Evolutionary conservation across 2,329 filamentous ascomycete genomes (phyloP).

Genomic region (Microcera coccophila): DNA sequence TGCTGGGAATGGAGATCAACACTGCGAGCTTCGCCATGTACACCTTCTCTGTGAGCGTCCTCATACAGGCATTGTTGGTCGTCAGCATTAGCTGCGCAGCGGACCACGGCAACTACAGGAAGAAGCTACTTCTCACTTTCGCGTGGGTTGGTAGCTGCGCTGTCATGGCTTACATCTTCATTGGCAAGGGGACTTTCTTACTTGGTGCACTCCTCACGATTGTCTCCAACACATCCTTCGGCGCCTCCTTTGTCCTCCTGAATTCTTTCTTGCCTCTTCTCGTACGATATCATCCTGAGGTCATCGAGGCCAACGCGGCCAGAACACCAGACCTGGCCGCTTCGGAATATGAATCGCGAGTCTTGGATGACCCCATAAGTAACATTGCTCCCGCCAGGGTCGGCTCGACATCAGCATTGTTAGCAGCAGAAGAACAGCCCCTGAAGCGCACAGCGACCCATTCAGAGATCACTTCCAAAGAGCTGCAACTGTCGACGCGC

Average conservation of each 20-base stretch:
- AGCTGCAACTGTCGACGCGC: constrained; percentile 78
- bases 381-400: constrained; percentile 28
- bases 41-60: constrained; percentile 88
- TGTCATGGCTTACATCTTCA: constrained; percentile 84
- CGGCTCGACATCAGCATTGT: constrained; percentile 46
- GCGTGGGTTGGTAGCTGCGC: constrained; percentile 74
- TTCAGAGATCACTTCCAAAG: constrained; percentile 55
- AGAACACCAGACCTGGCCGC: constrained; percentile 31
- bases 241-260: constrained; percentile 88
- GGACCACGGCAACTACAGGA: constrained; percentile 89
- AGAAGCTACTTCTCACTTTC: constrained; percentile 81
- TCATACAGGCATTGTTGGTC: constrained; percentile 84
- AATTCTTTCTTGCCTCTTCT: constrained; percentile 93
- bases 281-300: constrained; percentile 74
- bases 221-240: constrained; percentile 88
- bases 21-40: constrained; percentile 98
- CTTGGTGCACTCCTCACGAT: constrained; percentile 81
- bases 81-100: constrained; percentile 95
- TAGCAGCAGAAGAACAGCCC: constrained; percentile 35
- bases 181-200: constrained; percentile 71
- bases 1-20: constrained; percentile 84
- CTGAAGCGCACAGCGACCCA: constrained; percentile 40
- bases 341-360: constrained; percentile 33
- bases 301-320: constrained; percentile 28
- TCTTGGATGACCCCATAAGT: constrained; percentile 32